phyloP scores from a whole-genome alignment of 2,329 filamentous ascomycete species.

The Cladosporium sp. region DNA sequence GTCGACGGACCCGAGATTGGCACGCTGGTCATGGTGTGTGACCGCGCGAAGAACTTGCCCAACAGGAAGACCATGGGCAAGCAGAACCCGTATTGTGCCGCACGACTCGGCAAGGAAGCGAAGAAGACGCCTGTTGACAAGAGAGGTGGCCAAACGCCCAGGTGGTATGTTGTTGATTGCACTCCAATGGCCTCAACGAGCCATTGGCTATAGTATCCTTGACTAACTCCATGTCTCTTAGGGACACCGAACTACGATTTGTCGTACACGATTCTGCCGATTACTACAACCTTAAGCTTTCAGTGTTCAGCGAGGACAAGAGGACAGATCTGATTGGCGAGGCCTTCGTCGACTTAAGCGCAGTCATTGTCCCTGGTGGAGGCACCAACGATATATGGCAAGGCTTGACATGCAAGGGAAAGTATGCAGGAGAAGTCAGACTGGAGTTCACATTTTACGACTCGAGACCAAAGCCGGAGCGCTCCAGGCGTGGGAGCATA shows the following conservation, averaged over 20 bases:
- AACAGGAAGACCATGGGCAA: slow-evolving; percentile 98
- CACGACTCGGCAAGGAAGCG: slow-evolving; percentile 88
- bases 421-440: slow-evolving; percentile 92
- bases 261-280: slow-evolving; percentile 93
- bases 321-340: slow-evolving; percentile 96
- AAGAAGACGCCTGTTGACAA: slow-evolving; percentile 96
- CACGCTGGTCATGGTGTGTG: slow-evolving; percentile 85
- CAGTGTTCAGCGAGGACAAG: slow-evolving; percentile 97
- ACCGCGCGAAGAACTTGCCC: slow-evolving; percentile 93
- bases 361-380: slow-evolving; percentile 77
- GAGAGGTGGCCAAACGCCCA: slow-evolving; percentile 89
- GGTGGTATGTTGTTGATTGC: slow-evolving; percentile 63
- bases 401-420: slow-evolving; percentile 77
- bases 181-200: neutral
- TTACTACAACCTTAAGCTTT: slow-evolving; percentile 92
- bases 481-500: slow-evolving; percentile 44
- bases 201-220: slow-evolving; percentile 8
- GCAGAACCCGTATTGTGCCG: slow-evolving; percentile 95
- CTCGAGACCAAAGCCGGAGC: slow-evolving; percentile 71
- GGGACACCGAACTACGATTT: slow-evolving; percentile 97
- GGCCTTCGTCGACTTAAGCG: slow-evolving; percentile 77
- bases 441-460: slow-evolving; percentile 98
- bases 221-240: slow-evolving; percentile 36
- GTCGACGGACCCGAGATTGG: slow-evolving; percentile 91
- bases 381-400: slow-evolving; percentile 97